Conservation (phyloP, 139 green algal genomes). For the Gonium pectorale region DNA sequence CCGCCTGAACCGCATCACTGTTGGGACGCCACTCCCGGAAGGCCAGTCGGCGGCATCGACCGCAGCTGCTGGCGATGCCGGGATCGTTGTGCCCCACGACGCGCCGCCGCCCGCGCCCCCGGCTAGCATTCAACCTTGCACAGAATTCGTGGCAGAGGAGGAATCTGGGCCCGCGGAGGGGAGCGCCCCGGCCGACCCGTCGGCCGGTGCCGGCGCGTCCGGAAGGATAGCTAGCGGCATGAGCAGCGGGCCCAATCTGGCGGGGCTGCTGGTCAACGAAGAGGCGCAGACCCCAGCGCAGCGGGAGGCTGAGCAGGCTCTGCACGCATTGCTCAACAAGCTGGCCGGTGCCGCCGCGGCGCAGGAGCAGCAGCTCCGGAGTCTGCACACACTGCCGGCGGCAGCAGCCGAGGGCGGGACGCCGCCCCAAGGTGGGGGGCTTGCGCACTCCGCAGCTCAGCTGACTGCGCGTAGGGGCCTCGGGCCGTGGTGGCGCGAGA, state of each 20-base stretch:
- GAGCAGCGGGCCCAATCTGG: not conserved
- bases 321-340: slow-evolving; percentile 20
- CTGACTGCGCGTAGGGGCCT: not conserved
- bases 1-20: slow-evolving; percentile 17
- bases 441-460: too few species aligned
- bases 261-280: not conserved
- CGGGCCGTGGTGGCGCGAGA: too few species aligned
- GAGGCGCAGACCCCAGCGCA: not conserved
- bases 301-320: not conserved
- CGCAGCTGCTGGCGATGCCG: not conserved
- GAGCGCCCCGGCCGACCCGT: not conserved
- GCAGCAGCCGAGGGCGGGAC: too few species aligned
- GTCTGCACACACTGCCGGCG: too few species aligned
- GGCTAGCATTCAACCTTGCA: not conserved
- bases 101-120: not conserved
- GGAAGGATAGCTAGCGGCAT: not conserved
- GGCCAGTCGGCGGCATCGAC: not conserved
- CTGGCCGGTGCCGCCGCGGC: not conserved
- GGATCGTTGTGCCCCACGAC: too few species aligned
- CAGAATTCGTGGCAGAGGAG: not conserved
- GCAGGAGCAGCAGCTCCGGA: too few species aligned
- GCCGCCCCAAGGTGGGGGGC: too few species aligned
- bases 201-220: not conserved
- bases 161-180: not conserved
- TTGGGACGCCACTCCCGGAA: not conserved